Evolutionary conservation across 768 basidiomycete species (phyloP).

Genomic region (Mycena chlorophos): DNA sequence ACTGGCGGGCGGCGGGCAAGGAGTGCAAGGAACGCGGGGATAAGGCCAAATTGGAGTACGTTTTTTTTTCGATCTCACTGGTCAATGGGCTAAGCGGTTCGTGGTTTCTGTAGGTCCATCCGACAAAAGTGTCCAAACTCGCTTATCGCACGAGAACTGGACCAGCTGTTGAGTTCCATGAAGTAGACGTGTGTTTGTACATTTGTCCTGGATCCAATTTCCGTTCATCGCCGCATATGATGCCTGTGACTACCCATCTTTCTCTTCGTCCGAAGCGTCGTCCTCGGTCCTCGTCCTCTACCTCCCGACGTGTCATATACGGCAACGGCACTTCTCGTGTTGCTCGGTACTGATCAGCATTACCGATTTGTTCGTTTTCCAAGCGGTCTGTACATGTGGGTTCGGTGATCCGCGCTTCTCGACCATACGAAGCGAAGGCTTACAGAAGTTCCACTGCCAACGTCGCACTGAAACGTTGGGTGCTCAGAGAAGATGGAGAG

Average conservation of each 20-base stretch:
- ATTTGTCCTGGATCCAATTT: not conserved
- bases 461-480: slow-evolving; percentile 48
- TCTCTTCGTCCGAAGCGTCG: slow-evolving; percentile 21
- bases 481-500: not conserved
- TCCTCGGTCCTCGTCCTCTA: slow-evolving; percentile 49
- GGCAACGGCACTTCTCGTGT: slow-evolving; percentile 85
- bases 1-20: slow-evolving; percentile 85
- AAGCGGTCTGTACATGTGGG: slow-evolving; percentile 55
- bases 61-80: slow-evolving; percentile 22
- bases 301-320: slow-evolving; percentile 59
- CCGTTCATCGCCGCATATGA: not conserved
- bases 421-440: slow-evolving; percentile 33
- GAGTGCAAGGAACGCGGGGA: slow-evolving; percentile 91
- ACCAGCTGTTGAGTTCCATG: slow-evolving; percentile 63
- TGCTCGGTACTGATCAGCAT: slow-evolving; percentile 89
- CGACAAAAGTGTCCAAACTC: slow-evolving; percentile 77
- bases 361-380: slow-evolving; percentile 91
- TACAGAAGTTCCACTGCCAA: slow-evolving; percentile 92
- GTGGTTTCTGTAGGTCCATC: slow-evolving; percentile 54
- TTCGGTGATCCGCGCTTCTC: not conserved
- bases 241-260: not conserved
- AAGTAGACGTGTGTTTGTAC: slow-evolving; percentile 42
- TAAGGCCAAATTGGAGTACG: slow-evolving; percentile 82
- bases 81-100: slow-evolving; percentile 10
- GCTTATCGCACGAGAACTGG: slow-evolving; percentile 76